These are phyloP conservation scores for Physcomitrellopsis africana DNA, from an alignment of 225 moss, liverwort and hornwort species.

Conservation along the genomic window DNA sequence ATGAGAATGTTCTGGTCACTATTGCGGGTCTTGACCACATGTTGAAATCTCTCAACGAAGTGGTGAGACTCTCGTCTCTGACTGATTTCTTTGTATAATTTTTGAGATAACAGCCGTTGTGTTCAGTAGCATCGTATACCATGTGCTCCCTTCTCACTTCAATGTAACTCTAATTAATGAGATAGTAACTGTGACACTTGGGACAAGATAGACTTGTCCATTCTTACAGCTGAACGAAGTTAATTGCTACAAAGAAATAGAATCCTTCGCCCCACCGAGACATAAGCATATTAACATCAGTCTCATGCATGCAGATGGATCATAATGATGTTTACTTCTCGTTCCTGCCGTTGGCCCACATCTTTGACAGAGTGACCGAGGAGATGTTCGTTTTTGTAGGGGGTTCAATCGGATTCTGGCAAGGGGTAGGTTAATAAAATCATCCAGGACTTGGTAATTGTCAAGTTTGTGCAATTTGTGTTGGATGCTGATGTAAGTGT, in stretches of 20 bases:
- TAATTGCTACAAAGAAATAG: slow-evolving; percentile 1
- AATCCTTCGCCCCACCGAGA: slow-evolving; percentile 13
- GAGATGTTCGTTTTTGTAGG: slow-evolving; percentile 66
- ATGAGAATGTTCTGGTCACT: slow-evolving; percentile 61
- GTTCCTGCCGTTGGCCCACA: slow-evolving; percentile 85
- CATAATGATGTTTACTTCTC: slow-evolving; percentile 68
- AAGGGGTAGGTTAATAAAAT: slow-evolving; percentile 58
- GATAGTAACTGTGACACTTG: slow-evolving; percentile 10
- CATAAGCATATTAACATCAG: slow-evolving; percentile 9
- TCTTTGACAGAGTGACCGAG: slow-evolving; percentile 80
- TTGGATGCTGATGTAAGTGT: background rate
- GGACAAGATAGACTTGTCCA: background rate
- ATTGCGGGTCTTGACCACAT: slow-evolving; percentile 60
- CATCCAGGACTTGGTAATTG: slow-evolving; percentile 1
- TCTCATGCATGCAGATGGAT: slow-evolving; percentile 49
- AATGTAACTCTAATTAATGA: slow-evolving; percentile 18
- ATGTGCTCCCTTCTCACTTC: background rate
- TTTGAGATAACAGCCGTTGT: background rate
- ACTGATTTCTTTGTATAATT: slow-evolving; percentile 22
- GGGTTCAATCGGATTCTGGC: slow-evolving; percentile 82
- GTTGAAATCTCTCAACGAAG: slow-evolving; percentile 60
- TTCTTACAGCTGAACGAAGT: slow-evolving; percentile 24
- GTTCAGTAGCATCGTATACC: background rate
- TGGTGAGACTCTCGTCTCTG: slow-evolving; percentile 37
- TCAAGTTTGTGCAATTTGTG: slow-evolving; percentile 5